Evolutionary conservation across 495 filamentous ascomycete genomes (phyloP), one percentile per base, ranked within the genome.

Genomic region (Daldinia loculata): DNA sequence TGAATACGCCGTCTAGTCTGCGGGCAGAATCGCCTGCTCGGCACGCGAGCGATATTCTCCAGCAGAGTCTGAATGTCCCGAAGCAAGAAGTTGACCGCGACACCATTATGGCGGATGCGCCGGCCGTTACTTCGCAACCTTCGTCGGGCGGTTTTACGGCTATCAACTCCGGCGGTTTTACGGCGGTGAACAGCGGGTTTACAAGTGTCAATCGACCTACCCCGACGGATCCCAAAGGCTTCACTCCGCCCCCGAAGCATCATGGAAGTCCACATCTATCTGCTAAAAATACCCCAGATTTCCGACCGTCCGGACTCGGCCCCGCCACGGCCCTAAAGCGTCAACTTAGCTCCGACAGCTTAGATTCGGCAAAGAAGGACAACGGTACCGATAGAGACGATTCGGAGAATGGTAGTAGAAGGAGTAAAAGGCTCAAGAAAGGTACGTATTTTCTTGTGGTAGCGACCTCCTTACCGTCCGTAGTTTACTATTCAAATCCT

Each of bases 381-480:
- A 82, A 78, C 5, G 87, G 89, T 26, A 84, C 82, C 41, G 89
- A 89, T 29, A 86, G 86, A 43, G 87, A 88, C 24, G 90, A 93
- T 45, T 83, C 81, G 6, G 93, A 97, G 67, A 84, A 84, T 66
- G 89, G 88, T 60, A 95, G 93, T 63, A 86, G 96, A 63, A 89
- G 95, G 59, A 98, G 94, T 78, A 98, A 99, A 81, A 87, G 95
- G 38, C 81, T 97, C 8, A 96, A 95, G 80, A 97, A 97, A 87
- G 94, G 92, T 95, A 85, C 74, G 84, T 82, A 58, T 43, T 36
- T 9, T 41, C 12, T 61, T 52, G 45, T 43, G 50, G 27, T 17
- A 30, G 14, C 4, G 2, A 30, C 9, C 14, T 14, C 26, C 26
- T 22, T 0, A 6, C 19, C 3, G 2, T 36, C 14, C 4, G 26